Evolutionary conservation across 2,329 filamentous ascomycete genomes (phyloP), one percentile per base, ranked within the genome.

Genomic region (Meredithiella fracta): DNA sequence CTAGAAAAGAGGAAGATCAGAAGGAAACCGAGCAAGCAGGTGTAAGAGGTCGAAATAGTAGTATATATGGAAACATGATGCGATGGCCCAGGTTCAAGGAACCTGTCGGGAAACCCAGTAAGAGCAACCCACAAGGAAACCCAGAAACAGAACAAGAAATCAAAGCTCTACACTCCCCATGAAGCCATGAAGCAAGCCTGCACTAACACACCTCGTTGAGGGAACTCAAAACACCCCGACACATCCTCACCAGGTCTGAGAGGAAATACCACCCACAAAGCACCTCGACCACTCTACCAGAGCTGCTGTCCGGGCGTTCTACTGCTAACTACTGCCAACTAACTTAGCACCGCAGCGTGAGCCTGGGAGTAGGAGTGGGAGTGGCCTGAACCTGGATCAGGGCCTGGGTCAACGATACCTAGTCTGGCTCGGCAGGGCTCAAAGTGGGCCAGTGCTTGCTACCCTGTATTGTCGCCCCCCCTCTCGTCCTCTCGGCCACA

Each of bases 1-100:
- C 47, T 5, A 56, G 40, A 58, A 50, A 52, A 52, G 52, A 55
- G 57, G 34, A 49, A 42, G 57, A 52, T 50, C 49, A 53, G 38
- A 56, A 51, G 47, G 42, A 56, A 38, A 51, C 23, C 34, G 44
- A 56, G 26, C 37, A 52, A 37, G 40, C 31, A 25, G 34, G 29
- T 56, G 49, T 56, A 52, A 52, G 47, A 51, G 37, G 54, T 44
- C 37, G 26, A 44, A n/a, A 44, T 56, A 37, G 50, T 38, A 56
- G 49, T 56, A 56, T 56, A 51, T 52, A 56, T 47, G 47, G 47
- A 52, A 50, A 38, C 4, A 25, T 44, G 9, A 14, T 11, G 17
- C 14, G 20, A 29, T 26, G 22, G 44, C 22, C 11, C 44, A 20
- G 23, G 44, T 34, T 34, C 29, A 34, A 34, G 11, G 29, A 11